These are phyloP conservation scores for Aspergillus uvarum DNA, from an alignment of 2,329 filamentous ascomycete species.

Conservation along the genomic window DNA sequence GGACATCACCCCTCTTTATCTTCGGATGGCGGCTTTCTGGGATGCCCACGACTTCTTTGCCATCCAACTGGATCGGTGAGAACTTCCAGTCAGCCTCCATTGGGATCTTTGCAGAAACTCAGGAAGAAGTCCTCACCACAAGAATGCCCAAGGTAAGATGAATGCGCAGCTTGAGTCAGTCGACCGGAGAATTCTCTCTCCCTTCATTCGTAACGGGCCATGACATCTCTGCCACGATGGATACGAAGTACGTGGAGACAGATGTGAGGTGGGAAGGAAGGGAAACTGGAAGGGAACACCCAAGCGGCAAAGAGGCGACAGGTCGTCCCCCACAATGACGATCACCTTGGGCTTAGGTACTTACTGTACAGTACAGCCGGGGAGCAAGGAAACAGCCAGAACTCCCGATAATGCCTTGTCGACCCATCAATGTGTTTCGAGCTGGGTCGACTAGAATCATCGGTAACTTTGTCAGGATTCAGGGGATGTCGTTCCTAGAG, in stretches of 20 bases:
- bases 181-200: background rate
- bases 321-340: conserved; percentile 8
- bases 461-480: conserved; percentile 25
- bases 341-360: background rate
- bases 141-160: background rate
- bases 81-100: conserved; percentile 5
- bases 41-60: background rate
- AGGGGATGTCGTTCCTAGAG: conserved; percentile 27
- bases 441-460: conserved; percentile 23
- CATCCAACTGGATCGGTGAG: background rate
- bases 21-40: background rate
- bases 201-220: background rate
- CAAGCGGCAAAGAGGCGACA: conserved; percentile 6
- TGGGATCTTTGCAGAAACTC: conserved; percentile 2
- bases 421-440: conserved; percentile 17
- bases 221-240: conserved; percentile 4
- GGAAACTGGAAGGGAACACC: background rate
- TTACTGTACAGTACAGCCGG: background rate
- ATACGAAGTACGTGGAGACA: conserved; percentile 5
- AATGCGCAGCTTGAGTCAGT: background rate
- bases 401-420: conserved; percentile 8
- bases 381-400: background rate
- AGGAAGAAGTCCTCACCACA: background rate
- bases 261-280: conserved; percentile 1
- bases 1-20: background rate